These are phyloP conservation scores for Fusarium sulawesiense DNA, from an alignment of 2,329 filamentous ascomycete genomes.

Conservation along the genomic window DNA sequence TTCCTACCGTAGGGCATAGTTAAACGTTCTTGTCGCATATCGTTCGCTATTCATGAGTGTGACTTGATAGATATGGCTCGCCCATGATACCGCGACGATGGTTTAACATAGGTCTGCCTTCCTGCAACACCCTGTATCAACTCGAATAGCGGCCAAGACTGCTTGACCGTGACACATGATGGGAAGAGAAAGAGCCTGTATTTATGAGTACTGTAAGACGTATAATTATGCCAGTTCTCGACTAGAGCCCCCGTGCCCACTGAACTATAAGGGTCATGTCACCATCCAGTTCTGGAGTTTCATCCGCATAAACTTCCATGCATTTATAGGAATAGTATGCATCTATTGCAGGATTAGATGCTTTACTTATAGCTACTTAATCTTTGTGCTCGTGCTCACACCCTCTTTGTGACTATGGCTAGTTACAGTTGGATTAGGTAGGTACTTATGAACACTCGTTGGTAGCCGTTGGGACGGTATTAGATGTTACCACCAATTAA, in stretches of 20 bases:
- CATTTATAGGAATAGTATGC: neutral
- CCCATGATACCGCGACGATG: neutral
- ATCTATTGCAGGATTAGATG: neutral
- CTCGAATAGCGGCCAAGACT: neutral
- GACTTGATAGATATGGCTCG: neutral
- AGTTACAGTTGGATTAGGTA: neutral
- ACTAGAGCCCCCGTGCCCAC: neutral
- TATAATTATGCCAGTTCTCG: accelerated
- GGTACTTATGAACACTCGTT: neutral
- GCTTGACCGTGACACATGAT: neutral
- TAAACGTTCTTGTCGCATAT: neutral
- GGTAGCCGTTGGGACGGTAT: neutral
- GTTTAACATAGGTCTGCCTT: neutral
- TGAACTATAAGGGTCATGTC: neutral
- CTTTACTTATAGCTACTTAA: neutral
- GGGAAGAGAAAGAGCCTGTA: neutral
- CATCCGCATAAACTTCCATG: neutral
- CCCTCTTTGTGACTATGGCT: neutral
- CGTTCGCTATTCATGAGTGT: neutral
- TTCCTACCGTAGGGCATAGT: neutral
- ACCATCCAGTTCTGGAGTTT: neutral
- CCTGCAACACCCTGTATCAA: neutral
- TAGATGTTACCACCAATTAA: neutral
- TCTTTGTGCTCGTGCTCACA: neutral
- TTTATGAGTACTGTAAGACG: neutral